Base-by-base conservation (phyloP, 139 green algal species). In the Tetratostichococcus sp. region DNA sequence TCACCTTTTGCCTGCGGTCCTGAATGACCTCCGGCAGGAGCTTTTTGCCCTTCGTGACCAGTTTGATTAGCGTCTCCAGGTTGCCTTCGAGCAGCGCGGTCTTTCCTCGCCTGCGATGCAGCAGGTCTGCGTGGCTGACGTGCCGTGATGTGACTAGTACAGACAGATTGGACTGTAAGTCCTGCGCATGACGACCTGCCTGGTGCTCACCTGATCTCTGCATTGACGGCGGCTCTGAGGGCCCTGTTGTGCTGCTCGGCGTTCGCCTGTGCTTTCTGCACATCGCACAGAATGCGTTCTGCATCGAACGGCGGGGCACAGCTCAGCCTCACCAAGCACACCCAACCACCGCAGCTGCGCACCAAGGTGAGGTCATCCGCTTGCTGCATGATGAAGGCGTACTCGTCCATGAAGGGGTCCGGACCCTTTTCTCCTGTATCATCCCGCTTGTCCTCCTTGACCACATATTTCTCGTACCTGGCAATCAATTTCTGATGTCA, bases 401-500 rank as follows among this genome's bases (percentile, higher is more conserved):
- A 89, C 67, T 89, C 84, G 16, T 94, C 88, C 58, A 73, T 75
- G 70, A 93, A 95, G 0, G 86, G 78, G 50, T 95, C 91, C 23
- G 85, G 79, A 17, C 81, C 79, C 70, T 87, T 92, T 8, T 69
- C 79, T 4, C 75, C 70, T 1, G 73, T 67, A 43, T 8, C 57
- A 21, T 65, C 59, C 17, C 23, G 42, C 19, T 76, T 43, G 25
- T 75, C 74, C 1, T 68, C 76, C 59, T 86, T 84, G 39, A 74
- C 72, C 16, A 89, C 81, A 77, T 92, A 95, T 58, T 93, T 90
- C 34, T 92, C 90, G 79, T 95, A 95, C 71, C 90, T 95, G 74
- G 28, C n/a, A n/a, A n/a, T n/a, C n/a, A n/a, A n/a, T n/a, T n/a
- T n/a, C n/a, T n/a, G n/a, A n/a, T n/a, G n/a, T n/a, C n/a, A n/a